Percentiles rank a stretch among this genome's conserved stretches.
phyloP scores from a whole-genome alignment of 2,329 filamentous ascomycete genomes.

The Gaeumannomyces sp. region DNA sequence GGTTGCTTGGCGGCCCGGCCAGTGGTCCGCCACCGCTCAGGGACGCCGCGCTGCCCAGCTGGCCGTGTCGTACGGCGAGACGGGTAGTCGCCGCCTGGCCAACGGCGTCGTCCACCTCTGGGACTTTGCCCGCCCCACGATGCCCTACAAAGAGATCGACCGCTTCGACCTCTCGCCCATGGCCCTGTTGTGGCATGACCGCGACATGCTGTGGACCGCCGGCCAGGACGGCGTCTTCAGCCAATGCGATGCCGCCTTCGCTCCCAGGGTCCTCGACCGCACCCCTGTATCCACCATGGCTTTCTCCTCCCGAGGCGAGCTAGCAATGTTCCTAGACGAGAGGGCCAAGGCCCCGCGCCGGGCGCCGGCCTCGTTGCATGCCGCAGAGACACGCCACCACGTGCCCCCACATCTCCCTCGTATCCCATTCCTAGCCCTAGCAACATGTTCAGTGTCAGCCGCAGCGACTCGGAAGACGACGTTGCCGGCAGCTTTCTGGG shows the following conservation, averaged over 20 bases:
- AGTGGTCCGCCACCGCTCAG: slow-evolving; percentile 59
- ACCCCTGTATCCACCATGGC: slow-evolving; percentile 55
- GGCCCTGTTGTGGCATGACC: slow-evolving; percentile 56
- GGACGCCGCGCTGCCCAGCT: slow-evolving; percentile 55
- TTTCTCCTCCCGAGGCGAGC: slow-evolving; percentile 54
- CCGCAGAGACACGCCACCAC: slow-evolving; percentile 3
- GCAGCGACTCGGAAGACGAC: slow-evolving; percentile 61
- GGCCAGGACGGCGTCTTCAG: slow-evolving; percentile 56
- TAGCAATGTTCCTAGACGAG: slow-evolving; percentile 57
- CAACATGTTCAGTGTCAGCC: slow-evolving; percentile 48
- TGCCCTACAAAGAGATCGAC: slow-evolving; percentile 62
- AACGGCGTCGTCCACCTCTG: slow-evolving; percentile 58
- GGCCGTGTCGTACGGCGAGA: slow-evolving; percentile 56
- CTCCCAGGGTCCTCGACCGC: slow-evolving; percentile 56
- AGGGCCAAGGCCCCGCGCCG: slow-evolving; percentile 39
- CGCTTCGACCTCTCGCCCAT: slow-evolving; percentile 52
- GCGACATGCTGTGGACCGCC: slow-evolving; percentile 61
- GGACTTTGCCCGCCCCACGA: slow-evolving; percentile 61
- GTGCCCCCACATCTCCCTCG: slow-evolving; percentile 26
- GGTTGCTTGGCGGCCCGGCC: slow-evolving; percentile 57
- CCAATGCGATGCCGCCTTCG: slow-evolving; percentile 60
- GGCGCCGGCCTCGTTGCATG: slow-evolving; percentile 21
- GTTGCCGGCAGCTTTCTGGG: slow-evolving; percentile 55
- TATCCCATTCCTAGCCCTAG: slow-evolving; percentile 36
- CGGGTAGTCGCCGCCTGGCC: slow-evolving; percentile 45